A percentile compares a stretch with the other conserved stretches of the same genome.
phyloP scores from a whole-genome alignment of 75 land plant genomes.

The Cunninghamia lanceolata region DNA sequence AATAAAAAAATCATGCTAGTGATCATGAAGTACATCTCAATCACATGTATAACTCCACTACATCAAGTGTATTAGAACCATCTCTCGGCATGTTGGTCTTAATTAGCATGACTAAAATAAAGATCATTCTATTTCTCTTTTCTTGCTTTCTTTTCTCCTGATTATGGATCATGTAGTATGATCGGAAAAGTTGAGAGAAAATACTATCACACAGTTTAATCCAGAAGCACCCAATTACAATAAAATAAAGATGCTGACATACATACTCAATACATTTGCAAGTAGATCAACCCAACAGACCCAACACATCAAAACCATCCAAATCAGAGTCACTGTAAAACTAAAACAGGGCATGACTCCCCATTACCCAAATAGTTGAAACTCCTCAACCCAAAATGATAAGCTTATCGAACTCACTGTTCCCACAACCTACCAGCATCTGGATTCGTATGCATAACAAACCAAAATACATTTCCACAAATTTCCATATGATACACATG shows the following conservation, averaged over 20 bases:
- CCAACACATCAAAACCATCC: not conserved
- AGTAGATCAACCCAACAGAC: not conserved
- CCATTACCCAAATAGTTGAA: not conserved
- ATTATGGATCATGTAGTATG: too few species aligned
- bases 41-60: too few species aligned
- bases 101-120: not conserved
- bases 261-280: not conserved
- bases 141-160: too few species aligned
- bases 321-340: not conserved
- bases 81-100: not conserved
- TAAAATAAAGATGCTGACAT: not conserved
- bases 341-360: not conserved
- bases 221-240: too few species aligned
- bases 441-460: too few species aligned
- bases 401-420: not conserved
- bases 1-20: too few species aligned
- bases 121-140: too few species aligned
- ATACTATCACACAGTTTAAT: too few species aligned
- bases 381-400: not conserved
- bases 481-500: not conserved
- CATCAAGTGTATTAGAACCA: too few species aligned
- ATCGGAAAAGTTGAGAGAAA: too few species aligned
- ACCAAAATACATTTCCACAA: not conserved
- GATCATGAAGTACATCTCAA: too few species aligned
- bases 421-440: too few species aligned